phyloP scores from a whole-genome alignment of 2,329 filamentous ascomycete species.

The Coleophoma crateriformis region DNA sequence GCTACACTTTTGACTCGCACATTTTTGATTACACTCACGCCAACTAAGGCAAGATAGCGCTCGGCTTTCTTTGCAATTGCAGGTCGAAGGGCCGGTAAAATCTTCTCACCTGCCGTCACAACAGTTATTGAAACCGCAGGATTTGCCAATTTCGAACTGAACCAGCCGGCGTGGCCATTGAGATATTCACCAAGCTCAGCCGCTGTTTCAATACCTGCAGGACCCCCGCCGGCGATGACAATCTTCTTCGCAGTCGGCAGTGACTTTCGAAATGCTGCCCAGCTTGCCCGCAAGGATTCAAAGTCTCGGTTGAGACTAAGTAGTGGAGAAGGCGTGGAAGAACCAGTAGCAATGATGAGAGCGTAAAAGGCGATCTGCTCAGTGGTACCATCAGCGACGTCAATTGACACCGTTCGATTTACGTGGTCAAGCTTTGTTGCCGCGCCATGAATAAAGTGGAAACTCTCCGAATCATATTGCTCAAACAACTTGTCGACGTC shows the following conservation, averaged over 20 bases:
- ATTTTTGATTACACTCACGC: slow-evolving; percentile 40
- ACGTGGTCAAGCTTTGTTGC: slow-evolving; percentile 30
- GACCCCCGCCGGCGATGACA: slow-evolving; percentile 38
- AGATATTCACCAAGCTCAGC: slow-evolving; percentile 46
- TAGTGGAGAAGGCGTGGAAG: slow-evolving; percentile 38
- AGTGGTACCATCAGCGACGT: neutral
- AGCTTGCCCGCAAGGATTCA: slow-evolving; percentile 26
- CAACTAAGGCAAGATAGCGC: slow-evolving; percentile 33
- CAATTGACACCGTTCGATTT: slow-evolving; percentile 27
- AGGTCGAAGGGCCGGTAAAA: slow-evolving; percentile 35
- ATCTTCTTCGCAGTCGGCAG: slow-evolving; percentile 35
- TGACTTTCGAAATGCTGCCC: slow-evolving; percentile 32
- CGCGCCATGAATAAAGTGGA: slow-evolving; percentile 36
- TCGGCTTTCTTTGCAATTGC: slow-evolving; percentile 36
- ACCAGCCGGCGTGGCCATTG: slow-evolving; percentile 37
- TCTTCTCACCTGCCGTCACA: slow-evolving; percentile 30
- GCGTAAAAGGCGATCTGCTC: slow-evolving; percentile 32
- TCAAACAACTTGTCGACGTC: slow-evolving; percentile 30
- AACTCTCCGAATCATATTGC: slow-evolving; percentile 30
- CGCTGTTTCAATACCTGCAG: slow-evolving; percentile 38
- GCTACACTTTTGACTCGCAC: slow-evolving; percentile 28
- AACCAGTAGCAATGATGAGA: slow-evolving; percentile 43
- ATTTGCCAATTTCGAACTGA: slow-evolving; percentile 23
- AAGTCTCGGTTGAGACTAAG: slow-evolving; percentile 32
- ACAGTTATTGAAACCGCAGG: slow-evolving; percentile 39